A percentile compares a stretch with the other conserved stretches of the same genome.
Evolutionary conservation across 805 yeast genomes (phyloP).

Genomic region (Teunomyces pallodes): DNA sequence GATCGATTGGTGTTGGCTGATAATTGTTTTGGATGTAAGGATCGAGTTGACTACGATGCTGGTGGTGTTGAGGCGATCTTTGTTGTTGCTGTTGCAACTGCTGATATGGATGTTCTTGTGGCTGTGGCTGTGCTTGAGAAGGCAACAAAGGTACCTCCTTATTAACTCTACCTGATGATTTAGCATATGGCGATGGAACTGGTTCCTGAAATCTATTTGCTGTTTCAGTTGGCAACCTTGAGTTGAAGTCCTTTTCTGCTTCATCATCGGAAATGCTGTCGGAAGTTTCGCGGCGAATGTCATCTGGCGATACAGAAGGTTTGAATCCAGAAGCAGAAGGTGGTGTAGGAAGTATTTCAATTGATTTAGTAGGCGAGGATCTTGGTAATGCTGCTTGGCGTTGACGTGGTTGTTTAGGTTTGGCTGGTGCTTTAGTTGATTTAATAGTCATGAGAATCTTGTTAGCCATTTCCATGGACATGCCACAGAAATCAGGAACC

Average conservation of each 20-base stretch:
- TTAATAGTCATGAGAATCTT: slow-evolving; percentile 82
- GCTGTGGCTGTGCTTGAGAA: background rate
- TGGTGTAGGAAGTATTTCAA: background rate
- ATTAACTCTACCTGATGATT: slow-evolving; percentile 10
- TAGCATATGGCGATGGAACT: slow-evolving; percentile 22
- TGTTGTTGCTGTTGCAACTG: slow-evolving; percentile 14
- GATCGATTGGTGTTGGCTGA: background rate
- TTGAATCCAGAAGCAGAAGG: slow-evolving; percentile 5
- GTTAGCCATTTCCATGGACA: slow-evolving; percentile 96
- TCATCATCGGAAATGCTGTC: slow-evolving; percentile 17
- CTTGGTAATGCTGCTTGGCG: slow-evolving; percentile 4
- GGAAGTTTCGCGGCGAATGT: slow-evolving; percentile 8
- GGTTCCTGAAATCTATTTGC: slow-evolving; percentile 26
- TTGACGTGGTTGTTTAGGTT: slow-evolving; percentile 10
- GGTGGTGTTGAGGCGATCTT: slow-evolving; percentile 14
- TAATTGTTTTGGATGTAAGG: slow-evolving; percentile 9
- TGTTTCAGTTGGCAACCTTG: slow-evolving; percentile 30
- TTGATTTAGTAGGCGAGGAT: slow-evolving; percentile 3
- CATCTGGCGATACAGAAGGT: slow-evolving; percentile 4
- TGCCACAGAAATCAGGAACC: slow-evolving; percentile 98
- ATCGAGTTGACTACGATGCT: slow-evolving; percentile 12
- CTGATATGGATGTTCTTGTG: slow-evolving; percentile 9
- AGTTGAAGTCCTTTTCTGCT: slow-evolving; percentile 16
- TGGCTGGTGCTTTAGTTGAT: slow-evolving; percentile 46
- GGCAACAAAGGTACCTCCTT: background rate